Evolutionary conservation across 306 rosid genomes (phyloP), one percentile per base, ranked within the genome.

Genomic region (Cucumis cinereus): DNA sequence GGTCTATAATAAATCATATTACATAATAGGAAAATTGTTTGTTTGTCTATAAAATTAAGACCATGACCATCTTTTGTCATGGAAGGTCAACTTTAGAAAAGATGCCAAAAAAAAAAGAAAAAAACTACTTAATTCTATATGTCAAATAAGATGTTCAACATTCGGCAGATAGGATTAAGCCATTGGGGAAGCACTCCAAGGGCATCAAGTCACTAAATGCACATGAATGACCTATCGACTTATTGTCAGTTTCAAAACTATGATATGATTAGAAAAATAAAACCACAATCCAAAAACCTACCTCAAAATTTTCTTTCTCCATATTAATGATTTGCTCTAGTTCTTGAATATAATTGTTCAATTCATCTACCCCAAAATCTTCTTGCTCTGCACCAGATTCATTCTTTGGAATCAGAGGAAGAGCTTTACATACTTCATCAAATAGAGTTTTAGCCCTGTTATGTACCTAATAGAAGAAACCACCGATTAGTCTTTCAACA

Each of bases 281-380:
- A 52, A 50, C 9, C 36, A n/a, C 23, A 30, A 17, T 53, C 17
- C 23, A 20, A 55, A 72, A 63, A 77, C 70, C 88, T 80, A 90
- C 97, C 99, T 90, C 97, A 83, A 92, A 90, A 77, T 95, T 96
- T 38, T 80, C 83, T 83, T 87, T 95, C 88, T 95, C 99, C 86
- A 72, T 87, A 53, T 84, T 96, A 82, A 95, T 72, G 81, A 89
- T 87, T 50, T 77, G 89, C 85, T 95, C 93, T 35, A 95, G 86
- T 76, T 87, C 93, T 77, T 85, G 81, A 85, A 90, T 79, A 79
- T 83, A 87, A 56, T 87, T 84, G 60, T 89, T 81, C 47, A 85
- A 77, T 84, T 85, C 96, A 59, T 76, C 84, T 55, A 57, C 73
- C 81, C 90, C 88, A 73, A 83, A 56, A 66, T 12, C 74, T 61